Evolutionary conservation across 495 filamentous ascomycete genomes (phyloP).

Genomic region (Aspergillus steynii): DNA sequence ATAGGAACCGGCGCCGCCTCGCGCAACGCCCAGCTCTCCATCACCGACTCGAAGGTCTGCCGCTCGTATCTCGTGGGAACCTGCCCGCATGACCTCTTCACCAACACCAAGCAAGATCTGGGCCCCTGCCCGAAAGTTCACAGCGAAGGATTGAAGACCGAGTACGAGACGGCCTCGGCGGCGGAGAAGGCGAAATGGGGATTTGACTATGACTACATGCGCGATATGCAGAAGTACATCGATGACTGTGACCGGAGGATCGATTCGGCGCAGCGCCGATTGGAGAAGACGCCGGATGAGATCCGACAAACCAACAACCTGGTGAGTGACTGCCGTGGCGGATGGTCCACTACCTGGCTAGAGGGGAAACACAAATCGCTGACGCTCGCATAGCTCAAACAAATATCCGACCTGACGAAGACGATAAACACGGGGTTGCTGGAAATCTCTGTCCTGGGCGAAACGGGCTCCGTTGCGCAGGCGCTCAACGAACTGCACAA

Average conservation of each 20-base stretch:
- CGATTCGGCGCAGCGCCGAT: conserved; percentile 79
- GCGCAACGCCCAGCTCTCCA: conserved; percentile 74
- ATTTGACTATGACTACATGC: conserved; percentile 95
- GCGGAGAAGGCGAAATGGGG: conserved; percentile 74
- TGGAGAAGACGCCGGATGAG: conserved; percentile 98
- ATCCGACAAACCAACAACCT: conserved; percentile 93
- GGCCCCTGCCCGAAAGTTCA: conserved; percentile 90
- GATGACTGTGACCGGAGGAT: conserved; percentile 96
- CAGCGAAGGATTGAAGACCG: conserved; percentile 79
- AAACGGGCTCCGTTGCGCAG: conserved; percentile 74
- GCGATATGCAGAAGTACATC: conserved; percentile 93
- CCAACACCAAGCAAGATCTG: conserved; percentile 97
- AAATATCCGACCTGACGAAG: conserved; percentile 77
- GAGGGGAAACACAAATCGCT: background rate
- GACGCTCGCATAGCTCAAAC: conserved; percentile 60
- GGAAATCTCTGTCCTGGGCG: conserved; percentile 83
- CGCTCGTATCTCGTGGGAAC: conserved; percentile 91
- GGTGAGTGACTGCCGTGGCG: conserved; percentile 32
- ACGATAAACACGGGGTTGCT: conserved; percentile 80
- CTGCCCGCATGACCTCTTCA: conserved; percentile 98
- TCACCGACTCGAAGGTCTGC: conserved; percentile 93
- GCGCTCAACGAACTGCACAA: conserved; percentile 86
- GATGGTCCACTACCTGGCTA: no score
- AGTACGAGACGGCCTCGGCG: conserved; percentile 72
- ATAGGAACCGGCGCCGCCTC: conserved; percentile 72